phyloP scores from a whole-genome alignment of 169 alveolate species.

The Eimeria necatrix region DNA sequence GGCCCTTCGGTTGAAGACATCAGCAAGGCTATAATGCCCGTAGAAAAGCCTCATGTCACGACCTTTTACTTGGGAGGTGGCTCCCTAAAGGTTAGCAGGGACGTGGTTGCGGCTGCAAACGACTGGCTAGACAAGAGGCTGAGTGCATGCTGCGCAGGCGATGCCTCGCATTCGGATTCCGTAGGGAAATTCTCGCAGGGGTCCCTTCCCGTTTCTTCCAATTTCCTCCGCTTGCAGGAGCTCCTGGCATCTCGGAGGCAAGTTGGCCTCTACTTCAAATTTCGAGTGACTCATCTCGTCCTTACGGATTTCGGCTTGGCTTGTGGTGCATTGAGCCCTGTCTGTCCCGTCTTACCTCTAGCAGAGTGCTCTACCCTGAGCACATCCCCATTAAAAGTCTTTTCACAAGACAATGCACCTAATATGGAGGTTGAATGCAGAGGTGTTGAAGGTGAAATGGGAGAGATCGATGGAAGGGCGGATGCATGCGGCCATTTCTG shows the following conservation, averaged over 20 bases:
- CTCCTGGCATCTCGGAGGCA: conserved; percentile 66
- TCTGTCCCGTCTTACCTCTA: conserved; percentile 29
- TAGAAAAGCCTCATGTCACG: conserved; percentile 20
- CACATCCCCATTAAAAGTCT: background rate
- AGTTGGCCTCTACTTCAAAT: background rate
- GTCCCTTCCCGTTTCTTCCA: background rate
- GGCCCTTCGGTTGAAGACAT: conserved; percentile 35
- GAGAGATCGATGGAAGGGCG: background rate
- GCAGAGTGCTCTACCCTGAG: background rate
- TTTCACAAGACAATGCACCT: background rate
- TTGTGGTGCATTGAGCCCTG: conserved; percentile 43
- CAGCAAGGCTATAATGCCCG: background rate
- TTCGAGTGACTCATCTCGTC: conserved; percentile 22
- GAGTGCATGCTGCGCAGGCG: background rate
- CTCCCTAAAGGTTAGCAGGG: background rate
- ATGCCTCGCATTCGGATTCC: background rate
- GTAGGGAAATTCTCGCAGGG: background rate
- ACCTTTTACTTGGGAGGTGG: conserved; percentile 66
- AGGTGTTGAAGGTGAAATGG: background rate
- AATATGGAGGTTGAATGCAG: background rate
- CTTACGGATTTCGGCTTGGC: conserved; percentile 72
- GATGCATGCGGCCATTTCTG: conserved; percentile 28
- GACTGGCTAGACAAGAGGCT: conserved; percentile 35
- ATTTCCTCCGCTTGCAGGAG: conserved; percentile 28
- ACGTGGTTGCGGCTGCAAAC: conserved; percentile 50